Evolutionary conservation across 768 basidiomycete genomes (phyloP).

Genomic region (Pisolithus microcarpus): DNA sequence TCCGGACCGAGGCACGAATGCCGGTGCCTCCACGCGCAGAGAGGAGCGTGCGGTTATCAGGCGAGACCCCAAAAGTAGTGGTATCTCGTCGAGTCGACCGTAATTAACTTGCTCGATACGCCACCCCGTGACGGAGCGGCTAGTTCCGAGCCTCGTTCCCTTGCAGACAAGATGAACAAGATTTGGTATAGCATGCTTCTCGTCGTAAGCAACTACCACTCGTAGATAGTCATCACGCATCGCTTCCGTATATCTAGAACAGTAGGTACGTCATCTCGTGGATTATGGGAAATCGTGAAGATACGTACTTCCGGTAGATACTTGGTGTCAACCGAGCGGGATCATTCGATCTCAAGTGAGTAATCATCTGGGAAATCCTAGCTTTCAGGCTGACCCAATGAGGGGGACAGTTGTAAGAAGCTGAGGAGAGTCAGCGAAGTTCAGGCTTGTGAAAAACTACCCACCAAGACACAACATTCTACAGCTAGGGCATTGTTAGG

Average conservation of each 20-base stretch:
- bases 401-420: constrained; percentile 28
- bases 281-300: background rate
- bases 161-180: constrained; percentile 4
- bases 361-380: constrained; percentile 4
- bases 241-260: background rate
- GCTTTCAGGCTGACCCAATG: constrained; percentile 3
- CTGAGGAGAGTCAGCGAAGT: constrained; percentile 10
- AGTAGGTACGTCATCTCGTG: background rate
- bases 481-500: constrained; percentile 31
- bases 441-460: background rate
- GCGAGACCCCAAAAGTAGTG: constrained; percentile 17
- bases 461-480: constrained; percentile 15
- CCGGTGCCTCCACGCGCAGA: constrained; percentile 11
- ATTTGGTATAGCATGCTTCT: too few species aligned
- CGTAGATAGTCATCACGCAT: constrained; percentile 5
- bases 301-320: constrained; percentile 10
- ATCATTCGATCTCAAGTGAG: constrained; percentile 2
- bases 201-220: background rate
- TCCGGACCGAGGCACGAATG: constrained; percentile 10
- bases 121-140: background rate
- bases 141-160: background rate
- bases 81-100: constrained; percentile 24
- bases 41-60: constrained; percentile 10
- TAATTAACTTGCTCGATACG: constrained; percentile 28
- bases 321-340: background rate